Base-by-base conservation (phyloP, 202 grass and related monocot species). In the Setaria italica region DNA sequence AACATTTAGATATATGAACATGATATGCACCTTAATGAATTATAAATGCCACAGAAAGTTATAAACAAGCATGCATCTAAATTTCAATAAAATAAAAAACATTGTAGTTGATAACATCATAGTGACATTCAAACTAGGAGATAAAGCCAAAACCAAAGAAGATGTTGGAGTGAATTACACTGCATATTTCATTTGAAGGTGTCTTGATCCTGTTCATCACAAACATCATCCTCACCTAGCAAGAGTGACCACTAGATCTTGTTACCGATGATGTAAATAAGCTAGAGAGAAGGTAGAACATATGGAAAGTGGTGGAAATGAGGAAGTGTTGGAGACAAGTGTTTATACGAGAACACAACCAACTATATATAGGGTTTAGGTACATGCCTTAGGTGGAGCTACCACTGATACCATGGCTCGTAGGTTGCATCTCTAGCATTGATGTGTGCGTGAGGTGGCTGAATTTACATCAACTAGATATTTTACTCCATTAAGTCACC, bases 291-390 rank as follows among this genome's bases (percentile, higher is more conserved):
- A 15, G 53, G 29, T n/a, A 11, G 11, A 41, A 39, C 34, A 13
- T 16, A 42, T 42, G 46, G 1, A 11, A 75, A 21, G 33, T 6
- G 15, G 58, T 48, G 39, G 63, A 70, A 69, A n/a, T 4, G 0
- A 67, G 11, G 13, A 62, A 70, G 17, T 60, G 25, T 41, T 2
- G 1, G 9, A 67, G 47, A 20, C 3, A 69, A 21, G 2, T 69
- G 2, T 10, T 3, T 9, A 77, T 53, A 34, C 30, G 29, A 70
- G 64, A 58, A 62, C 42, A 19, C 10, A 34, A 47, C 0, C 5
- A 9, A 50, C 29, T 79, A 50, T 50, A 41, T 85, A 85, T 85
- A 85, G 39, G 14, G 48, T 20, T 16, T 35, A 32, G 56, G 12
- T 32, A 32, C 25, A 46, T 46, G 39, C 11, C 53, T 56, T 72